phyloP scores from a whole-genome alignment of 2,329 filamentous ascomycete genomes.

The Colletotrichum gigasporum region DNA sequence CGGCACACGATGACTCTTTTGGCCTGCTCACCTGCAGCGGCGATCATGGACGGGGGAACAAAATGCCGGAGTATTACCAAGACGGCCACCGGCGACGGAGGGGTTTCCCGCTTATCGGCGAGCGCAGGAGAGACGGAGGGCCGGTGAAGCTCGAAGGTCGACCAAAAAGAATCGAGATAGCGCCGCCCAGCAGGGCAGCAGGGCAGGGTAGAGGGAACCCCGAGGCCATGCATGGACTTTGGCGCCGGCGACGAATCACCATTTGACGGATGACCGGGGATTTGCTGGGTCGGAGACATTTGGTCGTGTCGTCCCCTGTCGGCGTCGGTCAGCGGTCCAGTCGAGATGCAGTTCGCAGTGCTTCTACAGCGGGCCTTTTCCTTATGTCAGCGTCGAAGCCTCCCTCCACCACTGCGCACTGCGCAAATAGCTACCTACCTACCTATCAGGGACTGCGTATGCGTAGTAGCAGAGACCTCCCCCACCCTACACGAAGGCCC shows the following conservation, averaged over 20 bases:
- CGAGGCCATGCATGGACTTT: neutral
- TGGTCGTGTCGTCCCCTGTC: neutral
- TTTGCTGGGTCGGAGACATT: slow-evolving; percentile 1
- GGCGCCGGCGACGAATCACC: slow-evolving; percentile 4
- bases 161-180: neutral
- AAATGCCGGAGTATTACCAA: slow-evolving; percentile 10
- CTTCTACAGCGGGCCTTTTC: neutral
- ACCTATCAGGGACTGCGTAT: too few relatives aligned
- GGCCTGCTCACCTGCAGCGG: slow-evolving; percentile 21
- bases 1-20: slow-evolving; percentile 18
- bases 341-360: neutral
- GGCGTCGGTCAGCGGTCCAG: slow-evolving; percentile 6
- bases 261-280: slow-evolving; percentile 7
- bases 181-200: too few relatives aligned
- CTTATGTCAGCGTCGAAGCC: slow-evolving; percentile 1
- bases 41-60: slow-evolving; percentile 11
- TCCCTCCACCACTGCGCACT: neutral
- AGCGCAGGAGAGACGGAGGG: neutral
- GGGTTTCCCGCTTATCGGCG: neutral
- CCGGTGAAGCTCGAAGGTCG: neutral
- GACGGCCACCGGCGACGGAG: neutral
- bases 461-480: too few relatives aligned
- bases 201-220: neutral
- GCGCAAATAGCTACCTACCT: too few relatives aligned
- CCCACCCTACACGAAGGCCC: slow-evolving; percentile 6